Evolutionary conservation across 2,329 filamentous ascomycete species (phyloP).

Genomic region (Exophiala xenobiotica): DNA sequence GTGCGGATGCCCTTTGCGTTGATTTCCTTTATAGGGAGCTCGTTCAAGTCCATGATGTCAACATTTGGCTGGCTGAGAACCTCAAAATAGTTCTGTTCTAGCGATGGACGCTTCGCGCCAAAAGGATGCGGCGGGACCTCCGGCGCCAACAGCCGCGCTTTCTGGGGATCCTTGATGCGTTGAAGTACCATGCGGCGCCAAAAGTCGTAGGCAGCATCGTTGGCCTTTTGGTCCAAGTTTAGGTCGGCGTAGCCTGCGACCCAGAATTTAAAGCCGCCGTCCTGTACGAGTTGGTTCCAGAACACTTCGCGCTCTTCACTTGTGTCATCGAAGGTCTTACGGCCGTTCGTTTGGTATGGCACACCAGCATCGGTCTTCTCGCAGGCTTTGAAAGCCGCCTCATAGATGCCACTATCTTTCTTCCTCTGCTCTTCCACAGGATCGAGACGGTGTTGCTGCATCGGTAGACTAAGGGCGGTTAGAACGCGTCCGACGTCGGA

Average conservation of each 20-base stretch:
- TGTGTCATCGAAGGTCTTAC: constrained; percentile 55
- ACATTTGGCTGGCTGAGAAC: constrained; percentile 49
- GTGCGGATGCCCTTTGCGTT: constrained; percentile 7
- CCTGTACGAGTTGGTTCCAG: constrained; percentile 49
- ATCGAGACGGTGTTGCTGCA: constrained; percentile 46
- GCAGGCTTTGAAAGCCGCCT: constrained; percentile 31
- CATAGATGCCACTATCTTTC: constrained; percentile 10
- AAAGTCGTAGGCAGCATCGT: constrained; percentile 55
- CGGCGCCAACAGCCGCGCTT: constrained; percentile 55
- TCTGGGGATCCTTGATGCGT: constrained; percentile 51
- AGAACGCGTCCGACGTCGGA: constrained; percentile 3
- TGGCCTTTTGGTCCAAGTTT: constrained; percentile 47
- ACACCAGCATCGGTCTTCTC: constrained; percentile 58
- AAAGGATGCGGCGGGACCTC: constrained; percentile 54
- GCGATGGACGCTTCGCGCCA: constrained; percentile 51
- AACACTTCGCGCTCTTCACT: constrained; percentile 50
- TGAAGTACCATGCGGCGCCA: constrained; percentile 54
- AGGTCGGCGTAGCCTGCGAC: constrained; percentile 54
- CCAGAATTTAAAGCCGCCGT: constrained; percentile 54
- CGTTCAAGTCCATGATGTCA: constrained; percentile 46
- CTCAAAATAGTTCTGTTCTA: constrained; percentile 55
- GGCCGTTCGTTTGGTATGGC: constrained; percentile 54
- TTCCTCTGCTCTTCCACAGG: constrained; percentile 41
- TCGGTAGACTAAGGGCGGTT: constrained; percentile 52
- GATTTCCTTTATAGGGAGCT: constrained; percentile 32